Base-by-base conservation (phyloP, 2,329 filamentous ascomycete genomes). In the Blastomyces emzantsi region DNA sequence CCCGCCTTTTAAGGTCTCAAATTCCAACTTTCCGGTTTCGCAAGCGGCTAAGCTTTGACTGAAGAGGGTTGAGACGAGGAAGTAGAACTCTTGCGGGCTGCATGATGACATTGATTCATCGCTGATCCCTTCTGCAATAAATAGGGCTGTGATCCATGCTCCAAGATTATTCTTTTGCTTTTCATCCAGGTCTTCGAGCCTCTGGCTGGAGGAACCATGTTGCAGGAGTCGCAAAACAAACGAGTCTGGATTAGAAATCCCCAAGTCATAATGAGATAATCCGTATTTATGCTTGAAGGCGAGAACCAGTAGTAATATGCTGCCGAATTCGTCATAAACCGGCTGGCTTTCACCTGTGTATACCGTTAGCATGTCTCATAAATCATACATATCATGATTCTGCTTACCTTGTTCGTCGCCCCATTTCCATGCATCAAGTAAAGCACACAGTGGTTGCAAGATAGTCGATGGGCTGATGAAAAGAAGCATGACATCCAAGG, bases 31-130 rank as follows among this genome's bases (percentile, higher is more conserved):
- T 19, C 80, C 82, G 1, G 76, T 76, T 60, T 83, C 81, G 67
- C 84, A 84, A 6, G 84, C 85, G 41, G 80, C 75, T 0, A 87
- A 74, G 55, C 82, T 87, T 70, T 87, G 85, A 63, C 81, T 80
- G 65, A 87, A 85, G 0, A 88, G 74, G 0, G 84, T 87, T 7
- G 85, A 80, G 0, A 87, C 83, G 22, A 87, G 79, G 30, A 83
- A 72, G 68, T 87, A 87, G 66, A 87, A 87, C 51, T 86, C 83
- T 62, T 86, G 84, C 1, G 85, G 85, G 51, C 82, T 84, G 71
- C 85, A 87, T 15, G 82, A 80, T 28, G 84, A 83, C 78, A 87
- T 85, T 2, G 86, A 81, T 64, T 88, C 85, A 67, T 88, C 85
- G 62, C 80, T 83, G 51, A 87, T 84, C 0, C 83, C 83, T 70